Conservation (phyloP, 192 early-diverging fungal species). For the Nowakowskiella sp. region DNA sequence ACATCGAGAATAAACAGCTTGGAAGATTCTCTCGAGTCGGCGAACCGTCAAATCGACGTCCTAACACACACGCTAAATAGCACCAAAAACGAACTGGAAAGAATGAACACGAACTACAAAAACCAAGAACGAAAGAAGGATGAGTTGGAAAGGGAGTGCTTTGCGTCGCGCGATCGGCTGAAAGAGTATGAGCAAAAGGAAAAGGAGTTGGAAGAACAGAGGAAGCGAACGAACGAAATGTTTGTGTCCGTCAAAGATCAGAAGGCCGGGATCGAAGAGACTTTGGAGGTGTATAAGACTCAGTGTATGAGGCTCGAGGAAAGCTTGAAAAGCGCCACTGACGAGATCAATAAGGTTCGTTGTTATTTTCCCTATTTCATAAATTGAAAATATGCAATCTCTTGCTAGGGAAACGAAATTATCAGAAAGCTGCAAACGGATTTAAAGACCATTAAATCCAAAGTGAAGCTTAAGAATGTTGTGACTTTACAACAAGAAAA, state of each 20-base stretch:
- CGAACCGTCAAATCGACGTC: slow-evolving; percentile 7
- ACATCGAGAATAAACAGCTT: slow-evolving; percentile 20
- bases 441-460: slow-evolving; percentile 36
- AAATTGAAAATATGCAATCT: slow-evolving; percentile 4
- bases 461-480: slow-evolving; percentile 49
- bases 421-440: slow-evolving; percentile 46
- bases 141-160: slow-evolving; percentile 18
- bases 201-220: slow-evolving; percentile 1
- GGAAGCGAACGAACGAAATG: slow-evolving; percentile 8
- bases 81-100: slow-evolving; percentile 17
- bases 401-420: slow-evolving; percentile 51
- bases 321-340: slow-evolving; percentile 15
- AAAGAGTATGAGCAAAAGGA: slow-evolving; percentile 5
- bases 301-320: slow-evolving; percentile 29
- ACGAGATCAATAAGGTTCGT: slow-evolving; percentile 38
- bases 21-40: slow-evolving; percentile 11
- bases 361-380: neutral
- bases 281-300: slow-evolving; percentile 17
- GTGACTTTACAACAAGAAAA: slow-evolving; percentile 54
- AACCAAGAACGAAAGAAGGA: slow-evolving; percentile 11
- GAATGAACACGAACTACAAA: neutral
- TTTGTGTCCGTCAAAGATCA: slow-evolving; percentile 15
- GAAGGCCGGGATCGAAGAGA: slow-evolving; percentile 21
- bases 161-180: neutral
- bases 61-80: slow-evolving; percentile 9